Evolutionary conservation across 192 early-diverging fungal genomes (phyloP), one percentile per base, ranked within the genome.

Genomic region (Phlyctochytrium bullatum): DNA sequence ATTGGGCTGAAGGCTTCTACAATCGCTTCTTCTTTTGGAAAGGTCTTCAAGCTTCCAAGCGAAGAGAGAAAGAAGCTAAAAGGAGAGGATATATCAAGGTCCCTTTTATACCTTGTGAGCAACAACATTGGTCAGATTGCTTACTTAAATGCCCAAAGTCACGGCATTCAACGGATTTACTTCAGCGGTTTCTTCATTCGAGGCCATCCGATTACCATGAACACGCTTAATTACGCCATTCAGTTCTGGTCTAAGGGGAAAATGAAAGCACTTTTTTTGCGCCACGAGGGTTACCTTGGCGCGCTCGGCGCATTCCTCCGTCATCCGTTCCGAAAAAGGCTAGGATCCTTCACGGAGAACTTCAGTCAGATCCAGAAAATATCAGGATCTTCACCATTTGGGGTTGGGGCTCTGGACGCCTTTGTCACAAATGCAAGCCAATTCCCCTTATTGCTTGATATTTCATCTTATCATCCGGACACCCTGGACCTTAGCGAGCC

Each of bases 51-150:
- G 78, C 90, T 90, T 64, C 84, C 90, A 10, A 72, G 76, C n/a
- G 83, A 78, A 57, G 83, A 85, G 50, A 66, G 83, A 32, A 79
- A 72, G 27, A 79, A 81, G 58, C 90, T 93, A 70, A 80, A 76
- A 32, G 81, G 87, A 40, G 83, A 88, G 36, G 97, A 99, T 68
- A 91, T 99, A 64, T 88, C 93, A 2, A 81, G 90, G 56, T 92
- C 91, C 59, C 77, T 99, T 58, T 82, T 99, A 62, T 97, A 90
- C 78, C 93, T 99, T 90, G 89, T 99, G 47, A 90, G 93, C 75
- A 99, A 99, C 82, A 99, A 97, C 74, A 93, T 99, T 84, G 95
- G 97, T 10, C 97, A 99, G 75, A 97, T 99, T 62, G 97, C 95
- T 0, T 99, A 95, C 65, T 78, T 99, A 61, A 97, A 97, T 70